phyloP scores from a whole-genome alignment of 352 stramenopile species.

The Phytophthora constricta region DNA sequence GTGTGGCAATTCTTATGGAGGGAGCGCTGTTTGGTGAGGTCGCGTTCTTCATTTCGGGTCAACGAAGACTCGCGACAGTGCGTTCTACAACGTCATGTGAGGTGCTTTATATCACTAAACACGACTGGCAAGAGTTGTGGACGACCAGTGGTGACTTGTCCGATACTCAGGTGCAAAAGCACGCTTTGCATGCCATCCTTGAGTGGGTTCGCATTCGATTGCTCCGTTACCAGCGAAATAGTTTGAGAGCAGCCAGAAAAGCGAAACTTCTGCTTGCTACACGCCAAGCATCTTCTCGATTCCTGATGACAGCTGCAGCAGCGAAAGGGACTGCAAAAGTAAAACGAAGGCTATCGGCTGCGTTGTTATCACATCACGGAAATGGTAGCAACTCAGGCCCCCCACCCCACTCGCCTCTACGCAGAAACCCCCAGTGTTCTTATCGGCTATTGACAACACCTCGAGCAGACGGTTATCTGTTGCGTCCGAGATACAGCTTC shows the following conservation, averaged over 20 bases:
- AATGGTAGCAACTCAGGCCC: not conserved
- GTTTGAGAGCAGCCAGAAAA: slow-evolving; percentile 51
- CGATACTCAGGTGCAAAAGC: slow-evolving; percentile 57
- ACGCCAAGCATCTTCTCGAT: slow-evolving; percentile 2
- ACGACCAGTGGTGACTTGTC: slow-evolving; percentile 33
- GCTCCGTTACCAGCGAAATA: slow-evolving; percentile 44
- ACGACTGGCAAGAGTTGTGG: slow-evolving; percentile 74
- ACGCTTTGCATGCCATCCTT: slow-evolving; percentile 63
- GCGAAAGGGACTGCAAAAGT: slow-evolving; percentile 16
- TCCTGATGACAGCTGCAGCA: slow-evolving; percentile 7
- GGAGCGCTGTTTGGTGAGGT: slow-evolving; percentile 75
- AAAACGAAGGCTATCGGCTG: slow-evolving; percentile 16
- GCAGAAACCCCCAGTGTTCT: not conserved
- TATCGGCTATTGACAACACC: not conserved
- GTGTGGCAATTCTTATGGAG: slow-evolving; percentile 63
- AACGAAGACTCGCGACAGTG: slow-evolving; percentile 69
- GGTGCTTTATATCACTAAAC: slow-evolving; percentile 65
- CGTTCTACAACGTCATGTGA: slow-evolving; percentile 67
- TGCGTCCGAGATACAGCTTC: slow-evolving; percentile 46
- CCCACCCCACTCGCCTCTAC: not conserved
- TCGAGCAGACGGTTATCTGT: slow-evolving; percentile 24
- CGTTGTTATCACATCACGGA: slow-evolving; percentile 11
- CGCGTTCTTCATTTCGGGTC: slow-evolving; percentile 65
- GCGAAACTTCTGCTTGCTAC: slow-evolving; percentile 35
- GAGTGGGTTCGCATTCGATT: slow-evolving; percentile 61